A percentile compares a stretch with the other conserved stretches of the same genome.
Conservation (phyloP, 2,329 filamentous ascomycete genomes). For the Xylariaceae sp. region DNA sequence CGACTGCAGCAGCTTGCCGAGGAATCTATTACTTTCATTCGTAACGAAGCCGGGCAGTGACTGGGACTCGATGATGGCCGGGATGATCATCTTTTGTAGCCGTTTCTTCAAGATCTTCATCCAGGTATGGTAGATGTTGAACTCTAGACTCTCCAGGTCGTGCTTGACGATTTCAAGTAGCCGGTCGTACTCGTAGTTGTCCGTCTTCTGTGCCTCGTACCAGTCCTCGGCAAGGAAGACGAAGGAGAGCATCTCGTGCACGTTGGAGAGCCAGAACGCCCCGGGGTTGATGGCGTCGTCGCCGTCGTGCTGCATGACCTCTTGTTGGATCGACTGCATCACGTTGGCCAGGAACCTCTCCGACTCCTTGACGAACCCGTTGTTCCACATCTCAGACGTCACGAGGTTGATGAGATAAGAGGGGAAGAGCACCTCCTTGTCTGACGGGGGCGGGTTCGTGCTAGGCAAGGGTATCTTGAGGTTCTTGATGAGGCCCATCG, state of each 20-base stretch:
- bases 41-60: conserved; percentile 97
- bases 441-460: conserved; percentile 81
- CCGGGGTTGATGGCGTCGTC: conserved; percentile 96
- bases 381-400: conserved; percentile 99
- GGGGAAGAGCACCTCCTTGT: conserved; percentile 98
- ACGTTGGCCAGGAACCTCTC: conserved; percentile 98
- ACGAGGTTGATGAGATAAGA: conserved; percentile 98
- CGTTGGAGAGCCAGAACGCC: conserved; percentile 98
- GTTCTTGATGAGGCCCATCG: conserved; percentile 91
- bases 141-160: conserved; percentile 94
- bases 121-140: conserved; percentile 99
- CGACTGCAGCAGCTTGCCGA: conserved; percentile 89
- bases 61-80: conserved; percentile 97
- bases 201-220: conserved; percentile 98
- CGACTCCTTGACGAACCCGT: conserved; percentile 98
- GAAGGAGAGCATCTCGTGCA: conserved; percentile 99
- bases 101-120: conserved; percentile 99
- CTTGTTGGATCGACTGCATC: conserved; percentile 99
- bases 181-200: conserved; percentile 98
- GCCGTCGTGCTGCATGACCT: conserved; percentile 98
- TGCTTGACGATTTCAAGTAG: conserved; percentile 98
- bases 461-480: conserved; percentile 91
- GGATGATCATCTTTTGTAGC: conserved; percentile 98
- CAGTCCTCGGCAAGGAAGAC: conserved; percentile 98
- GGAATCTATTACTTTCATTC: conserved; percentile 95